Conservation (phyloP, 495 filamentous ascomycete species). For the Chaetomium cochliodes region DNA sequence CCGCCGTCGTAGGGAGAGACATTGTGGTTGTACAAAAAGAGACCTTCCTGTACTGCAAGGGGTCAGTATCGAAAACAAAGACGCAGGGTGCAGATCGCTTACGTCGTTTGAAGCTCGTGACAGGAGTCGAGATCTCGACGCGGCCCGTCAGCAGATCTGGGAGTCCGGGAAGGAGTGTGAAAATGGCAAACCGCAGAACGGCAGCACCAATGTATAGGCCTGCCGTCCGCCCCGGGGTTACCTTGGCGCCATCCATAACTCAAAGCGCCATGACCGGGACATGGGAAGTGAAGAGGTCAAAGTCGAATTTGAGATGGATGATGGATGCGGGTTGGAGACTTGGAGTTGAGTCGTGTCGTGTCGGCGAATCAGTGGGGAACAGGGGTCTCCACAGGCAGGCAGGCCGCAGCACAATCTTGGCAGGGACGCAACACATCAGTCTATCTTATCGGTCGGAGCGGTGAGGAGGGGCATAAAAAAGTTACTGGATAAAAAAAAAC, state of each 20-base stretch:
- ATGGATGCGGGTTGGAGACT: neutral
- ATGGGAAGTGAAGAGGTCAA: conserved; percentile 22
- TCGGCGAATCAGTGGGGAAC: conserved; percentile 26
- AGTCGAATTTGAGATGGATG: conserved; percentile 3
- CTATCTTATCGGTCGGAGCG: conserved; percentile 34
- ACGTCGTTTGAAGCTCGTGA: conserved; percentile 98
- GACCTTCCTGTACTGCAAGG: conserved; percentile 82
- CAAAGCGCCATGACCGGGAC: conserved; percentile 38
- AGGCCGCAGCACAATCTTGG: conserved; percentile 9
- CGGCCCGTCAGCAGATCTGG: conserved; percentile 83
- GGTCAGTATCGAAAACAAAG: neutral
- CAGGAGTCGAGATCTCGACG: conserved; percentile 94
- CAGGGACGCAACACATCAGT: conserved; percentile 20
- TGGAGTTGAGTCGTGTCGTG: conserved; percentile 13
- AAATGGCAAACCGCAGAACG: conserved; percentile 75
- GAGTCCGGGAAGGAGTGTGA: conserved; percentile 75
- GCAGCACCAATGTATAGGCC: conserved; percentile 74
- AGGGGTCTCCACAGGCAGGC: neutral
- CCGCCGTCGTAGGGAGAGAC: conserved; percentile 97
- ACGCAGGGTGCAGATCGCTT: conserved; percentile 32
- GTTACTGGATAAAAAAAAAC: conserved; percentile 29
- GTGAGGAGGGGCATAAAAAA: conserved; percentile 35
- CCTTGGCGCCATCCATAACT: conserved; percentile 48
- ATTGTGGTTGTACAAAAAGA: conserved; percentile 94
- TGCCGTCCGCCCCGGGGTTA: conserved; percentile 60